Conservation (phyloP, 108 stramenopile genomes). For the Chaetoceros muelleri region DNA sequence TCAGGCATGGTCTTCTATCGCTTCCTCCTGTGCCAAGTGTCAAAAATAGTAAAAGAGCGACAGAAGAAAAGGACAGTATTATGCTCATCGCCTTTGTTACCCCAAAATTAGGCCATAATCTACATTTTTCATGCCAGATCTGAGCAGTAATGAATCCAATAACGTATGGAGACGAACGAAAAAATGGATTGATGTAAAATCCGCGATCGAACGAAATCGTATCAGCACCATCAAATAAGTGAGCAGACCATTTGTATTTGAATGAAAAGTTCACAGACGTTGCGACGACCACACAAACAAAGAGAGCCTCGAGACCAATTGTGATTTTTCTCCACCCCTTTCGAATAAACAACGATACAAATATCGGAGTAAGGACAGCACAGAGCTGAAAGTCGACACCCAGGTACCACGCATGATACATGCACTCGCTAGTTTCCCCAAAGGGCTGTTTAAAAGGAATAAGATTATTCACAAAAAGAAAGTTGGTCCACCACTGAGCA, state of each 20-base stretch:
- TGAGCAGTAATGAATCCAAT: background rate
- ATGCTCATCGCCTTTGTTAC: background rate
- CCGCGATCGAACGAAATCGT: conserved; percentile 35
- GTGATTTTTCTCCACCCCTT: background rate
- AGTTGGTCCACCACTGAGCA: conserved; percentile 31
- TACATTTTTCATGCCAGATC: background rate
- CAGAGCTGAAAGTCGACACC: conserved; percentile 54
- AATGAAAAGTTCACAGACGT: conserved; percentile 19
- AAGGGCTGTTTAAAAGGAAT: conserved; percentile 25
- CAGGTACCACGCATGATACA: conserved; percentile 56
- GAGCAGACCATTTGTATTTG: conserved; percentile 29
- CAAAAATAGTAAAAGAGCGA: background rate
- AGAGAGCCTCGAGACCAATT: background rate
- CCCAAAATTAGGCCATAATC: background rate
- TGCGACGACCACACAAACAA: conserved; percentile 13
- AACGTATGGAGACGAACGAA: background rate
- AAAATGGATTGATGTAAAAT: conserved; percentile 39
- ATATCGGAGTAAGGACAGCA: conserved; percentile 13
- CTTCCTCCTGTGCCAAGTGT: background rate
- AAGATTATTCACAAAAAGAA: conserved; percentile 55
- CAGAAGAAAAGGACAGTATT: background rate
- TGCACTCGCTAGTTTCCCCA: conserved; percentile 29
- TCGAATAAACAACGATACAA: conserved; percentile 16
- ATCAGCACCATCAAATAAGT: conserved; percentile 39
- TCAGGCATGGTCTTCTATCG: background rate